Conservation (phyloP, 2,329 filamentous ascomycete species). For the Penicillium digitatum region DNA sequence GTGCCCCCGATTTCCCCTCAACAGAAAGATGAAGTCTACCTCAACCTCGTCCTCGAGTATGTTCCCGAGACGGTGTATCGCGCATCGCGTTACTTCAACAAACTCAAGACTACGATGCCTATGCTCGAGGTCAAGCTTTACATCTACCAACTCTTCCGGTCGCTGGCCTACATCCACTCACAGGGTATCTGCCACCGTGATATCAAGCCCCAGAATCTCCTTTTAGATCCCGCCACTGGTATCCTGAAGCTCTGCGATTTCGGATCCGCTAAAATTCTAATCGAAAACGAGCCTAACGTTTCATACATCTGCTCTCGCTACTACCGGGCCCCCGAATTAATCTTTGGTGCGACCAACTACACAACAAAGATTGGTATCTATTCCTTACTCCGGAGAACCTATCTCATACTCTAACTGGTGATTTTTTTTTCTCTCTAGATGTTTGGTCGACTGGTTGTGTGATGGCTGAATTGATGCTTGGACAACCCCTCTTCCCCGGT, state of each 20-base stretch:
- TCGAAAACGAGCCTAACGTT: constrained; percentile 98
- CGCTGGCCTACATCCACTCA: constrained; percentile 96
- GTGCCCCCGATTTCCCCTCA: neutral
- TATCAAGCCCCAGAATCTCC: constrained; percentile 97
- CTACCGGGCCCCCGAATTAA: constrained; percentile 95
- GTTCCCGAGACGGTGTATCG: constrained; percentile 98
- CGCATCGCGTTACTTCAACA: constrained; percentile 98
- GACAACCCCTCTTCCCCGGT: constrained; percentile 93
- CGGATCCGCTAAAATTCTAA: constrained; percentile 95
- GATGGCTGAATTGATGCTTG: constrained; percentile 98
- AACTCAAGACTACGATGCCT: constrained; percentile 99
- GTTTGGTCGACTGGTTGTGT: constrained; percentile 99
- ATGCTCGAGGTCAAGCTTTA: constrained; percentile 98
- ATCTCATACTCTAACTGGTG: neutral
- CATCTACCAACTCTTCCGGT: constrained; percentile 98
- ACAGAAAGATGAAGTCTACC: constrained; percentile 96
- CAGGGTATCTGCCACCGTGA: constrained; percentile 98
- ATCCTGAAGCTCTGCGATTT: constrained; percentile 98
- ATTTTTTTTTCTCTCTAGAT: constrained; percentile 56
- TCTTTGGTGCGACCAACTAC: constrained; percentile 98
- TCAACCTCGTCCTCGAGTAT: constrained; percentile 96
- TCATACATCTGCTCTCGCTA: constrained; percentile 99
- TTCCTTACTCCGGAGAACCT: neutral
- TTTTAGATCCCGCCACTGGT: constrained; percentile 85
- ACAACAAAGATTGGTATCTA: constrained; percentile 96